Conservation (phyloP, 2,329 filamentous ascomycete species). For the Leptographium radiaticola region DNA sequence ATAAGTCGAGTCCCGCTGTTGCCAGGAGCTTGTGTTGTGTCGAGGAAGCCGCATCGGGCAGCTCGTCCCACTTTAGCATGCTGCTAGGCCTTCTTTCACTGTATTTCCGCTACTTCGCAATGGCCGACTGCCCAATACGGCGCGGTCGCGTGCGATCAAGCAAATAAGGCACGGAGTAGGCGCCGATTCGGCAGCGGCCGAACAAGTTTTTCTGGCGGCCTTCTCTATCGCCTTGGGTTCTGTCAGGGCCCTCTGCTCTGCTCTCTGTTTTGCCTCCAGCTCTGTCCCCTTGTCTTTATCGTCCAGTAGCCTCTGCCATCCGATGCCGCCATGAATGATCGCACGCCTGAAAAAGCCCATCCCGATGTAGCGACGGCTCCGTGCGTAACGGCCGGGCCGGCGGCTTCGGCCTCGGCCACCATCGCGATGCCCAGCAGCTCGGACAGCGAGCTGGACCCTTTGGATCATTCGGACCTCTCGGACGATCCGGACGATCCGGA, state of each 20-base stretch:
- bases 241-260: neutral
- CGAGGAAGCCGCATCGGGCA: no score
- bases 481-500: neutral
- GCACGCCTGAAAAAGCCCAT: neutral
- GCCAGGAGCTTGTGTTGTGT: neutral
- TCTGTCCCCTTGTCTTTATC: neutral
- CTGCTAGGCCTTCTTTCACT: neutral
- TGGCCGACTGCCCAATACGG: neutral
- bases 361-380: neutral
- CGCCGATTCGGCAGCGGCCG: neutral
- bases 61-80: neutral
- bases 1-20: neutral
- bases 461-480: neutral
- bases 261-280: neutral
- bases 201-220: neutral
- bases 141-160: neutral
- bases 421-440: neutral
- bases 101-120: neutral
- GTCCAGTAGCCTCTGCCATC: neutral
- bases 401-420: neutral
- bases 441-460: neutral
- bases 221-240: neutral
- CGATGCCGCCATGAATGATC: constrained; percentile 9
- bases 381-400: neutral
- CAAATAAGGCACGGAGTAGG: neutral